Conservation (phyloP, 805 yeast genomes). For the Kodamaea neixiangensis region DNA sequence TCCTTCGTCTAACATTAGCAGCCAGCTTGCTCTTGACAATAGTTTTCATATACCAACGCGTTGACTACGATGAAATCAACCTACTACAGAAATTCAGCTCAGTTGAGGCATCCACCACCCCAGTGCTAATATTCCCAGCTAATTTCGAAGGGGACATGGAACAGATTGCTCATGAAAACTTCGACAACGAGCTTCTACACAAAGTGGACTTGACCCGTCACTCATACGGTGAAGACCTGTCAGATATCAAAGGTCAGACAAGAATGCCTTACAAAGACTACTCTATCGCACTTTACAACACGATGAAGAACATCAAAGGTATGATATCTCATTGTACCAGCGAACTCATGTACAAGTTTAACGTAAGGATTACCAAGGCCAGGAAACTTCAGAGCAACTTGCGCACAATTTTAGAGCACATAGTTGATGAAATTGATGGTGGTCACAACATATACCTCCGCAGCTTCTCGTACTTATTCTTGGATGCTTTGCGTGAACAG, state of each 20-base stretch:
- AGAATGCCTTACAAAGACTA: neutral
- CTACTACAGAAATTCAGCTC: neutral
- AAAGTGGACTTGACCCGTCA: neutral
- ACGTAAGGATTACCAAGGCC: conserved; percentile 1
- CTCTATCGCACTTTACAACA: conserved; percentile 1
- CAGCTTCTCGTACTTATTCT: conserved; percentile 12
- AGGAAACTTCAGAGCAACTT: conserved; percentile 4
- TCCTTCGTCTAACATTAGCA: neutral
- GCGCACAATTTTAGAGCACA: conserved; percentile 2
- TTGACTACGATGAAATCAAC: neutral
- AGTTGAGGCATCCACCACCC: neutral
- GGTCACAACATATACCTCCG: conserved; percentile 5
- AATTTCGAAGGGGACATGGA: conserved; percentile 4
- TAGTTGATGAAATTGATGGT: conserved; percentile 2
- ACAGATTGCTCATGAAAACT: neutral
- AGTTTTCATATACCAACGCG: neutral
- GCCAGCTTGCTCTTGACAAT: neutral
- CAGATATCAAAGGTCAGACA: conserved; percentile 1
- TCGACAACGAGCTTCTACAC: neutral
- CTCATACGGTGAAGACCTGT: neutral
- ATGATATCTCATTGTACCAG: neutral
- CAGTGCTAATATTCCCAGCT: conserved; percentile 3
- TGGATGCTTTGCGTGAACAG: conserved; percentile 20
- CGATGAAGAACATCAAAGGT: conserved; percentile 2
- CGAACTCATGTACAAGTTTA: neutral